Evolutionary conservation across 1,139 yeast species (phyloP), one percentile per base, ranked within the genome.

Genomic region (Taphrina deformans): DNA sequence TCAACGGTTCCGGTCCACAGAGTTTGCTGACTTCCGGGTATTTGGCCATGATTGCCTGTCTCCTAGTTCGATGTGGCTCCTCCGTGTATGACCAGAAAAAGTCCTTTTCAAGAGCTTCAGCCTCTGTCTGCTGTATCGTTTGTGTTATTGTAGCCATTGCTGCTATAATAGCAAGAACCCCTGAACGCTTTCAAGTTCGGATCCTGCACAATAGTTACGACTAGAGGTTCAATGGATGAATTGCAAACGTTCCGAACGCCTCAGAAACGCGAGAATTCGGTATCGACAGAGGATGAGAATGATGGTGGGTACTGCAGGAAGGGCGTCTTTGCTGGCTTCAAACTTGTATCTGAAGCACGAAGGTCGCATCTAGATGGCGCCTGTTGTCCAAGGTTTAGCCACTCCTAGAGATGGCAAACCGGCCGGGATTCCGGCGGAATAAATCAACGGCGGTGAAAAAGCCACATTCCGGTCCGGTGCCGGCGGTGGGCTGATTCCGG

Each of bases 1-100:
- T 91, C 66, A 81, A 76, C 0, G 96, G 96, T 75, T 91, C 97
- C 69, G 85, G 89, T 1, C 97, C 97, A 46, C 89, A 87, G 35
- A 91, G 81, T 73, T 87, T 88, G 41, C 86, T 80, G 27, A 68
- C 70, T 69, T 90, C 86, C 0, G 97, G 97, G 72, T 91, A 84
- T 61, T 83, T 84, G 70, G 83, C 82, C 71, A 91, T 78, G 68
- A 91, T 91, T 68, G 80, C 81, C 75, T 86, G 87, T 68, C 97
- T 80, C 69, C 97, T 80, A 2, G 81, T 73, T 3, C 86, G 83
- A 73, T 91, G 97, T 1, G 96, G 96, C 73, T 91, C 97, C 55
- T 81, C 81, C 63, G 85, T 88, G 65, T 83, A 83, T 0, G 97
- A 89, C 93, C 96, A 89, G 76, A 87, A 88, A 74, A 88, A 91